Base-by-base conservation (phyloP, 1,284 basidiomycete species). In the Lentinula novae-zelandiae region DNA sequence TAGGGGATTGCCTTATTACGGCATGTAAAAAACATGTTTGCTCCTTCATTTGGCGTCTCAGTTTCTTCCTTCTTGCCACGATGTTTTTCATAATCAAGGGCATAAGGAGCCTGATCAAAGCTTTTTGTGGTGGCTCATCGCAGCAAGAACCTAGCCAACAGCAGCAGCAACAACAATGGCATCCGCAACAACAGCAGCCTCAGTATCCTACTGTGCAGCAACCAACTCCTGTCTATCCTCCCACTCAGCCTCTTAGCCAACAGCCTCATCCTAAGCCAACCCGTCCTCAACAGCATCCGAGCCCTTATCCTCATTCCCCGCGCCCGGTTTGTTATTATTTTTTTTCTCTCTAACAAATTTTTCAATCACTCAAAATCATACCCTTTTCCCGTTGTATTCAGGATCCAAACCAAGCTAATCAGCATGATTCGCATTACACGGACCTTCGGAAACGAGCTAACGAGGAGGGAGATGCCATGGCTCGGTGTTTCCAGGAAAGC, bases 401-500 rank as follows among this genome's bases (percentile, higher is more conserved):
- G 82, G 83, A 87, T 67, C 76, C 74, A 64, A 85, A 88, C 68
- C 82, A 84, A 66, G 69, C 84, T 66, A 90, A 93, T 70, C 85
- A 90, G 66, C 79, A 84, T 64, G 84, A 93, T 68, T 78, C 81
- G 33, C 77, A 89, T 65, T 95, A 95, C 69, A 74, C 77, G 57
- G 72, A 78, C 20, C 80, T 95, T 42, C 84, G 95, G 17, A 82
- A 85, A 60, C 81, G 84, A 64, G 94, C 93, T 8, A 87, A 85
- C 55, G 79, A 82, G 56, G 89, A 90, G 67, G 90, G 90, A 27
- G 84, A 89, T 67, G 68, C 82, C 69, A 94, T 94, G 92, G 84
- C 83, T 8, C 77, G 74, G 54, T 80, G 77, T 63, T 91, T 91
- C 69, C 81, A 86, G 58, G 76, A 84, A 66, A 85, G 86, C 64